These are phyloP conservation scores for Aphanomyces invadans DNA, from an alignment of 352 stramenopile species.

Conservation along the genomic window DNA sequence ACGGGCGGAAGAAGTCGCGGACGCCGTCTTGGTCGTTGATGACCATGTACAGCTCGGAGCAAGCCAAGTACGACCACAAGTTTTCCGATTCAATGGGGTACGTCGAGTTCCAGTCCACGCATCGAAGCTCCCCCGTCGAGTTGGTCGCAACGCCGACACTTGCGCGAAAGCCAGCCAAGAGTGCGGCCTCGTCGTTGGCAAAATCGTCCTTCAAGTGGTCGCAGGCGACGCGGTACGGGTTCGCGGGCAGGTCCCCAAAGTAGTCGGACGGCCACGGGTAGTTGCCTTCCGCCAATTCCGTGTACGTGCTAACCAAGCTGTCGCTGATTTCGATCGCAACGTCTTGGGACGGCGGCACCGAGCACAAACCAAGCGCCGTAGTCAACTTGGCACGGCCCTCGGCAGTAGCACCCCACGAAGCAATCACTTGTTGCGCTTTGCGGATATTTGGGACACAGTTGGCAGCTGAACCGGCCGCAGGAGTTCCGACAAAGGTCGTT, in stretches of 20 bases:
- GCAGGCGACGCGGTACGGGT: slow-evolving; percentile 84
- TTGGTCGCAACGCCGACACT: slow-evolving; percentile 73
- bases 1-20: slow-evolving; percentile 82
- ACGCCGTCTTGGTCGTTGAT: slow-evolving; percentile 51
- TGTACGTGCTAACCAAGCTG: slow-evolving; percentile 71
- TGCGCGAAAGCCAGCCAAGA: slow-evolving; percentile 50
- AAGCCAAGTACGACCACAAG: slow-evolving; percentile 78
- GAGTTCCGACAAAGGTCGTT: slow-evolving; percentile 55
- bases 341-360: slow-evolving; percentile 31
- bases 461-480: slow-evolving; percentile 47
- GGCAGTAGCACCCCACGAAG: slow-evolving; percentile 36
- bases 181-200: slow-evolving; percentile 26
- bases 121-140: slow-evolving; percentile 45
- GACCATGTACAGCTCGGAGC: slow-evolving; percentile 70
- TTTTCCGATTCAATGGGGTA: slow-evolving; percentile 37
- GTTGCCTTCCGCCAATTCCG: slow-evolving; percentile 93
- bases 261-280: slow-evolving; percentile 95
- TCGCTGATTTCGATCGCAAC: slow-evolving; percentile 52
- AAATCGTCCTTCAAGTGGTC: slow-evolving; percentile 45
- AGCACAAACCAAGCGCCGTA: slow-evolving; percentile 46
- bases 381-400: slow-evolving; percentile 40
- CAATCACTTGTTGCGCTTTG: slow-evolving; percentile 46
- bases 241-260: slow-evolving; percentile 89
- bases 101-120: slow-evolving; percentile 54
- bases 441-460: slow-evolving; percentile 80